Percentiles rank a stretch among this genome's conserved stretches.
Evolutionary conservation across 2,329 filamentous ascomycete species (phyloP).

Genomic region (Trichoderma citrinoviride): DNA sequence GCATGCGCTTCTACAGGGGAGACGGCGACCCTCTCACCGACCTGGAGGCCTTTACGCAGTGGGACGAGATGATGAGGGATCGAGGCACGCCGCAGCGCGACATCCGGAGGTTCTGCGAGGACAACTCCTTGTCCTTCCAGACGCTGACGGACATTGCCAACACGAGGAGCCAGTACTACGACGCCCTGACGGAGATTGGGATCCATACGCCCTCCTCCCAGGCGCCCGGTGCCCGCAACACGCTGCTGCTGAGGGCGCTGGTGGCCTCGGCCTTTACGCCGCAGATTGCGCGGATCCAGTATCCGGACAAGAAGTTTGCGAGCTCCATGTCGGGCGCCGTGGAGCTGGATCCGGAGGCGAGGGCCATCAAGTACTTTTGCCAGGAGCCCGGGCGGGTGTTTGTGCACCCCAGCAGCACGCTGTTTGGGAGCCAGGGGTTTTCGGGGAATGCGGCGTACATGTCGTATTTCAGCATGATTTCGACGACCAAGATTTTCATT

Average conservation of each 20-base stretch:
- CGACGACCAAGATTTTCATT: conserved; percentile 88
- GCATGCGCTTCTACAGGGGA: conserved; percentile 68
- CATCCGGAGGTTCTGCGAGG: conserved; percentile 74
- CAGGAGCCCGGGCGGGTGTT: conserved; percentile 85
- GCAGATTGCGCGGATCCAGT: conserved; percentile 86
- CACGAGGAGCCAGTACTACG: conserved; percentile 80
- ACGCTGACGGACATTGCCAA: conserved; percentile 85
- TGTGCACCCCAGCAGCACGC: conserved; percentile 81
- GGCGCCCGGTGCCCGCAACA: conserved; percentile 34
- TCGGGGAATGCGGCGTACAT: conserved; percentile 73
- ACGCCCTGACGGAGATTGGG: conserved; percentile 80
- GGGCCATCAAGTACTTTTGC: conserved; percentile 89
- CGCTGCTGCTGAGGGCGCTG: conserved; percentile 62
- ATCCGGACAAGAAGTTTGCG: conserved; percentile 94
- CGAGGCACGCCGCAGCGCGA: conserved; percentile 56
- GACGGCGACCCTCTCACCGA: conserved; percentile 91
- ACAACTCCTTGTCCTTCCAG: conserved; percentile 79
- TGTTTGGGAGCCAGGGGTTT: conserved; percentile 81
- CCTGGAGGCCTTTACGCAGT: conserved; percentile 77
- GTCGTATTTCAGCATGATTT: conserved; percentile 88
- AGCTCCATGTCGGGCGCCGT: conserved; percentile 84
- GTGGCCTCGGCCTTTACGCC: conserved; percentile 75
- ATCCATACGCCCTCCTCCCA: conserved; percentile 54
- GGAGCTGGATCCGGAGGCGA: conserved; percentile 87
- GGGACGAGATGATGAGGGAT: conserved; percentile 64